Conservation (phyloP, 331 rosid species). For the Malus hybrid region DNA sequence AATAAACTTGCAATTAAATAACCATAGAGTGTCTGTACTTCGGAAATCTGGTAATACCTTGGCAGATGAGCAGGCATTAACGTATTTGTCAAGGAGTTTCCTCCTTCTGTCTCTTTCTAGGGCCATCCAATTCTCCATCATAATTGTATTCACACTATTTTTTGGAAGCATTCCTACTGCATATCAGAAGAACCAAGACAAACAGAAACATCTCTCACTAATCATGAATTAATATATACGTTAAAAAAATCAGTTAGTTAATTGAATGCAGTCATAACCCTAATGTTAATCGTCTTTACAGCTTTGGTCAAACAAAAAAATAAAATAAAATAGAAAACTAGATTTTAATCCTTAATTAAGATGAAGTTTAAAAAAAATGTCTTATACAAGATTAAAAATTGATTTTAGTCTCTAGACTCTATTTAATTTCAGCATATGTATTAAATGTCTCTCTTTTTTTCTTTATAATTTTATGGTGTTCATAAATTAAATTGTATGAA, state of each 20-base stretch:
- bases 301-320: too few species aligned
- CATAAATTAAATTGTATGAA: too few species aligned
- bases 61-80: slow-evolving; percentile 27
- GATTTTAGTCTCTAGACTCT: too few species aligned
- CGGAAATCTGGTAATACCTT: slow-evolving; percentile 11
- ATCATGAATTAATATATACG: neutral
- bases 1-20: neutral
- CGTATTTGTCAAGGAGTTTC: slow-evolving; percentile 30
- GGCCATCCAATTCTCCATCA: slow-evolving; percentile 17
- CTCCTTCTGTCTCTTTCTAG: slow-evolving; percentile 24
- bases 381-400: too few species aligned
- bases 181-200: neutral
- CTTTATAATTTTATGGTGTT: too few species aligned
- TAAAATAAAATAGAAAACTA: too few species aligned
- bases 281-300: neutral
- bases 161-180: slow-evolving; percentile 44
- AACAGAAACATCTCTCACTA: neutral
- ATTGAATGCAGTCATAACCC: neutral
- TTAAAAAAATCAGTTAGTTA: neutral
- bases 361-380: too few species aligned
- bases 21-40: neutral
- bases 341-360: too few species aligned
- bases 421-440: too few species aligned
- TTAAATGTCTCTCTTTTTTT: too few species aligned
- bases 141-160: slow-evolving; percentile 21